These are phyloP conservation scores for Myriosclerotinia scirpicola DNA, from an alignment of 2,329 filamentous ascomycete species.

Conservation along the genomic window DNA sequence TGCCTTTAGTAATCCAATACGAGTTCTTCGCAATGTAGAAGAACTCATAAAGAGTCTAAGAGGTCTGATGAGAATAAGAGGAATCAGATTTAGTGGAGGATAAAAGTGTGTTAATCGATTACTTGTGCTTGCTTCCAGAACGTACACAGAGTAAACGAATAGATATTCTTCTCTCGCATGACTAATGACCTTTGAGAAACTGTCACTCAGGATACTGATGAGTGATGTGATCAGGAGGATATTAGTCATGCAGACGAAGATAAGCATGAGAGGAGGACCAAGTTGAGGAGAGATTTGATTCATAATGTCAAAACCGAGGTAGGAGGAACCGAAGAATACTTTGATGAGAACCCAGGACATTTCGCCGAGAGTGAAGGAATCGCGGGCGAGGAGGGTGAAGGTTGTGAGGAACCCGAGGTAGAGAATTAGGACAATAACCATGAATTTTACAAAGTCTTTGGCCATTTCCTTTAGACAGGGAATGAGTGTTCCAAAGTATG, in stretches of 20 bases:
- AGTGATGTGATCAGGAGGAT: slow-evolving; percentile 77
- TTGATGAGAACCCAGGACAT: slow-evolving; percentile 79
- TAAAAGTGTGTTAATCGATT: slow-evolving; percentile 70
- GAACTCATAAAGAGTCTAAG: slow-evolving; percentile 67
- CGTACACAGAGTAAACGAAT: slow-evolving; percentile 69
- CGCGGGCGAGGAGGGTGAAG: slow-evolving; percentile 74
- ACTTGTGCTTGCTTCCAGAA: slow-evolving; percentile 64
- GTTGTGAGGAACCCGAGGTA: slow-evolving; percentile 90
- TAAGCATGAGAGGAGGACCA: slow-evolving; percentile 43
- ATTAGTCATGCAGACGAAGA: slow-evolving; percentile 76
- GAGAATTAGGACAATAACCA: slow-evolving; percentile 74
- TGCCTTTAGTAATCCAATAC: slow-evolving; percentile 61
- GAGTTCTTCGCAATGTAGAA: slow-evolving; percentile 60
- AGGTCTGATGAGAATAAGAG: slow-evolving; percentile 69
- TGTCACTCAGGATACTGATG: slow-evolving; percentile 77
- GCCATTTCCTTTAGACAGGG: slow-evolving; percentile 92
- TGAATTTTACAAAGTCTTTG: slow-evolving; percentile 86
- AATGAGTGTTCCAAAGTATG: slow-evolving; percentile 87
- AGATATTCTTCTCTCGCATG: slow-evolving; percentile 68
- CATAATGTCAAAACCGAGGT: slow-evolving; percentile 39
- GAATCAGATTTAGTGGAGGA: slow-evolving; percentile 72
- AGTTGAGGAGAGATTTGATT: slow-evolving; percentile 34
- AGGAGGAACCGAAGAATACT: slow-evolving; percentile 71
- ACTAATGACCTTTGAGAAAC: slow-evolving; percentile 48
- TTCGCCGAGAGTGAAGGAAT: slow-evolving; percentile 60